Conservation (phyloP, 2,329 filamentous ascomycete genomes). For the Fusarium pseudoanthophilum region DNA sequence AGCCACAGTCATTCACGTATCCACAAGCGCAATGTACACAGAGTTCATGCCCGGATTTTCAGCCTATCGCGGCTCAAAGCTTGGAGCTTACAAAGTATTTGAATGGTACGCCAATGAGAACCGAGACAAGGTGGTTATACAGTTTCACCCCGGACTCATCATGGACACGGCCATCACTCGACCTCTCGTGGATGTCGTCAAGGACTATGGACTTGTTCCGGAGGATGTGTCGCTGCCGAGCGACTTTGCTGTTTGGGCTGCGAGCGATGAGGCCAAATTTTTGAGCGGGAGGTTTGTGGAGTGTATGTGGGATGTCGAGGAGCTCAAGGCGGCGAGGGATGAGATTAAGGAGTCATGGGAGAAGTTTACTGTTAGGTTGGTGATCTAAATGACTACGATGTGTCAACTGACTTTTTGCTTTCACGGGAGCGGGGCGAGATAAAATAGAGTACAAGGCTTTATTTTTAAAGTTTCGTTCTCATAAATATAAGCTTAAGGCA, state of each 20-base stretch:
- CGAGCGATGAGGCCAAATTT: conserved; percentile 57
- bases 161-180: conserved; percentile 46
- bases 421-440: neutral
- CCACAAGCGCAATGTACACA: conserved; percentile 36
- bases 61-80: conserved; percentile 56
- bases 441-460: neutral
- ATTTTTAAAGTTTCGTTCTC: neutral
- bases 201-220: conserved; percentile 16
- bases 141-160: conserved; percentile 57
- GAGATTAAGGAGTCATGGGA: conserved; percentile 45
- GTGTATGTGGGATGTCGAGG: conserved; percentile 63
- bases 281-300: conserved; percentile 59
- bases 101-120: conserved; percentile 56
- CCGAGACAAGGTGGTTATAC: conserved; percentile 51
- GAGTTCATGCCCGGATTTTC: conserved; percentile 46
- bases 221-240: conserved; percentile 50
- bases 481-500: neutral
- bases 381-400: neutral
- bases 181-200: conserved; percentile 17
- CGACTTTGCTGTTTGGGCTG: conserved; percentile 57
- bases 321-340: conserved; percentile 54
- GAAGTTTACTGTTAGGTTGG: conserved; percentile 36
- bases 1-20: conserved; percentile 43
- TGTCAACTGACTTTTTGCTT: neutral
- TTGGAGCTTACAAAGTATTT: conserved; percentile 54